Base-by-base conservation (phyloP, 331 rosid genomes). In the Phaseolus coccineus region DNA sequence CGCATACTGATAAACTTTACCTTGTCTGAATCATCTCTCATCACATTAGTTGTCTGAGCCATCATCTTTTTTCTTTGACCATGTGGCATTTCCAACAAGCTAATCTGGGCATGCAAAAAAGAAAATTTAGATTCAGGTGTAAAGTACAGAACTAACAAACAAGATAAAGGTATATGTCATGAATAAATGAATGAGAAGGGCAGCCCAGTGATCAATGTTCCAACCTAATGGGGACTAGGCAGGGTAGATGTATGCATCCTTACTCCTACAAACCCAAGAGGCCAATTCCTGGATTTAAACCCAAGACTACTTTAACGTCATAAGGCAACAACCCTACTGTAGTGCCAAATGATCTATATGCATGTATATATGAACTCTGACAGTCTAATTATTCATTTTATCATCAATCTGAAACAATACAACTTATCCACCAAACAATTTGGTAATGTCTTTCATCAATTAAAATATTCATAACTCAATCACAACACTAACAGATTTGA, bases 1-100 rank as follows among this genome's bases (percentile, higher is more conserved):
- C 24, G 27, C 65, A 77, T 19, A 47, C n/a, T 37, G 46, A 78
- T 19, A 66, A 30, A 28, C 33, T 59, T 76, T 81, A 96, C 99
- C 97, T 96, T 96, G 76, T 90, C 99, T 39, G 86, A 87, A 47
- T 91, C 97, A 89, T 96, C 98, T 84, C 96, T 89, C 97, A 96
- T 87, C 82, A 91, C 93, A 86, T 96, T 96, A 74, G 92, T 76
- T 35, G 97, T 90, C 88, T 87, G 80, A 80, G 90, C 66, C 98
- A 89, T 91, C 84, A 85, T 22, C 88, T 74, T 90, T 83, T 91
- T 93, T 87, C 70, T 87, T 77, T 85, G 81, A 58, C 76, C 81
- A 65, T 83, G 91, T 27, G 94, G 97, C 71, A 78, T 77, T 82
- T 89, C 98, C 79, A 93, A 65, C 90, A 93, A 81, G 88, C 99